Base-by-base conservation (phyloP, 1,284 basidiomycete species). In the Trametes hirsuta region DNA sequence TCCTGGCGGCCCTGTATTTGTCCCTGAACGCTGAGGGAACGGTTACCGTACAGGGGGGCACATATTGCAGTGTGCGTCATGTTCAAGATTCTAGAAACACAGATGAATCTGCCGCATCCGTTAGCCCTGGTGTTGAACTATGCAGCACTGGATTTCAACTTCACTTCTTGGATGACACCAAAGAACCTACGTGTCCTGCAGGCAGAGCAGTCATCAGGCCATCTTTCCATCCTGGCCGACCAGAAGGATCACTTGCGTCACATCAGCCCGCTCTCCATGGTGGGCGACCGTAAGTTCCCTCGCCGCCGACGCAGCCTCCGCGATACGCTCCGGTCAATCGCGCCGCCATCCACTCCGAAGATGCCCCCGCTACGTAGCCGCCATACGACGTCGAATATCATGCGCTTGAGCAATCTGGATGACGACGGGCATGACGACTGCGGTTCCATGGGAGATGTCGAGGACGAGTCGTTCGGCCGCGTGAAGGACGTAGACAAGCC, bases 111-210 rank as follows among this genome's bases (percentile, higher is more conserved):
- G 36, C 81, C 80, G 11, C 78, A 78, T 24, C 97, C 97, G 0
- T 78, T 91, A 47, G 91, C 93, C 0, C 79, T 98, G 52, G 87
- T 97, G 24, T 84, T 97, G 55, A 90, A 82, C 68, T 93, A 93
- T 72, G 81, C 90, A 60, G 92, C 80, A 18, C 84, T 98, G 52
- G 97, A 98, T 74, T 98, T 99, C 79, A 97, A 97, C 73, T 98
- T 96, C 73, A 93, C 92, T 0, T 94, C 94, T 24, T 99, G 97
- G 97, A 98, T 98, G 95, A 88, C 95, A 0, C 89, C 91, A 1
- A 84, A 85, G 21, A 90, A 97, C 73, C 80, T 98, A 49, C 85
- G 86, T 4, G 90, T 97, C 11, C 80, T 98, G 11, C 85, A 91
- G 60, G 81, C 85, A 1, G 93, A 94, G 69, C 90, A 95, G 69